phyloP scores from a whole-genome alignment of 139 green algal species.

The Yamagishiella unicocca region DNA sequence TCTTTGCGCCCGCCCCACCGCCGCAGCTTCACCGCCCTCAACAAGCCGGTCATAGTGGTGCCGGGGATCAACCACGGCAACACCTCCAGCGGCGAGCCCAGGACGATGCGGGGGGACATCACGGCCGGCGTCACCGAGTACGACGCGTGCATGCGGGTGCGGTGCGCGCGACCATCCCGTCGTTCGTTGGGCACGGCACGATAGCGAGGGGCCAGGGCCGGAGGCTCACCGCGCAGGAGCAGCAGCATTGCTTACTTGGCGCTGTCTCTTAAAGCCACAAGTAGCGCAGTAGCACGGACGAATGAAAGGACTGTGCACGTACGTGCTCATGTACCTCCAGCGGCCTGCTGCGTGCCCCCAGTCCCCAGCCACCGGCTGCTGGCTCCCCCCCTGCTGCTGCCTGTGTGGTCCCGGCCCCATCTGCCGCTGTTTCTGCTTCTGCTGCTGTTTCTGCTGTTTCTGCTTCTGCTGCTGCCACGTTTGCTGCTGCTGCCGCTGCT shows the following conservation, averaged over 20 bases:
- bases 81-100: constrained; percentile 7
- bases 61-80: constrained; percentile 26
- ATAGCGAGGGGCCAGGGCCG: neutral
- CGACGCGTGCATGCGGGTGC: neutral
- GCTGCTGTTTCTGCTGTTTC: neutral
- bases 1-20: too few species aligned
- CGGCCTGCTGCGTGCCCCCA: too few species aligned
- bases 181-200: neutral
- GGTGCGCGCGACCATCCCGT: neutral
- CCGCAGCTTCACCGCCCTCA: neutral
- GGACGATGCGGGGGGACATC: constrained; percentile 12
- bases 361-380: too few species aligned
- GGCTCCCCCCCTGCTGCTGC: neutral
- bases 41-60: constrained; percentile 3
- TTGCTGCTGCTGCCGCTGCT: neutral
- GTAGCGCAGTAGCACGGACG: too few species aligned
- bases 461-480: neutral
- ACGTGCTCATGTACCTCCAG: too few species aligned
- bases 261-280: too few species aligned
- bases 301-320: too few species aligned
- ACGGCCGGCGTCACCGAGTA: neutral
- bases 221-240: too few species aligned
- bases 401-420: neutral
- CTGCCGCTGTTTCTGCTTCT: neutral
- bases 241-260: too few species aligned